Base-by-base conservation (phyloP, 345 rosid genomes). In the Triadica sebifera region DNA sequence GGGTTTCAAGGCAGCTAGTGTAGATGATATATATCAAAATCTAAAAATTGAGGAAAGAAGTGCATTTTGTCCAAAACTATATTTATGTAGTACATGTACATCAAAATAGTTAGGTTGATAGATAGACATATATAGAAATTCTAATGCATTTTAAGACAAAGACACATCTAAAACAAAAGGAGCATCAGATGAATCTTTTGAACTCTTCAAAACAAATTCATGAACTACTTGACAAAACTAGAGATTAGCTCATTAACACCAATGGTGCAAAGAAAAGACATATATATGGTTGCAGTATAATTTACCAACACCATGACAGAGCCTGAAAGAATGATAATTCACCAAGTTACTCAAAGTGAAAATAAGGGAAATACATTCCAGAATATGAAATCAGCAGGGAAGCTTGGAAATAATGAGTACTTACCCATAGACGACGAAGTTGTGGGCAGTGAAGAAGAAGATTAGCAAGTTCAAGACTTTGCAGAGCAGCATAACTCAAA, bases 381-480 rank as follows among this genome's bases (percentile, higher is more conserved):
- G 22, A 59, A 47, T 55, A 55, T 25, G 15, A 25, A 50, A 56
- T 8, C 5, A 20, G 51, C 3, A 19, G 17, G 25, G 59, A 64
- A 73, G 50, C 66, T 52, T 38, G 58, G n/a, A 60, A 69, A 67
- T 19, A 43, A 25, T 53, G 25, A 46, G 17, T 47, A 63, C 83
- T 79, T 80, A 89, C 93, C 93, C 90, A 86, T 20, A 89, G 89
- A 70, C 89, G 90, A 66, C 67, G 78, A 63, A 89, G 90, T 69
- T 11, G 12, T 8, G 91, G 89, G 69, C 93, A 87, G 70, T 89
- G 88, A 75, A 75, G 62, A 57, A 89, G 83, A 74, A 87, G 89
- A 70, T 75, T 80, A 37, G 87, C 82, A 70, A 89, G 81, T 69
- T 89, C 90, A 29, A 65, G 70, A 59, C 91, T 72, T 59, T 81